Evolutionary conservation across 768 basidiomycete species (phyloP).

Genomic region (Tricholoma saponaceum): DNA sequence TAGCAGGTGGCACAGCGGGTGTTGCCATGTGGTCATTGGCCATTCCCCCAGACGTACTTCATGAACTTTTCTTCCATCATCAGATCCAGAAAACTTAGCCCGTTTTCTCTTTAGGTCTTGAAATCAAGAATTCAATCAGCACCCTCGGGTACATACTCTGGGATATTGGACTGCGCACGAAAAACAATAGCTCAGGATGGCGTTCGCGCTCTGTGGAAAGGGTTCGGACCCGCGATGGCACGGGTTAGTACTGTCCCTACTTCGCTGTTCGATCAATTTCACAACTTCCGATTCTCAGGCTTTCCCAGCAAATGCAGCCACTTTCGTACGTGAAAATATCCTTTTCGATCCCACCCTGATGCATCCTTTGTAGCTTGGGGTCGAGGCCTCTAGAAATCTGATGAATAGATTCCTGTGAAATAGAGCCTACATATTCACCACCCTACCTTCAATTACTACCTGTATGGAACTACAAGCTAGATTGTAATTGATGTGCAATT

Average conservation of each 20-base stretch:
- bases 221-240: constrained; percentile 96
- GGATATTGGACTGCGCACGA: constrained; percentile 86
- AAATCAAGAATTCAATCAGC: constrained; percentile 97
- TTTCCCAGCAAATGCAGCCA: constrained; percentile 96
- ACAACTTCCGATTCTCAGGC: constrained; percentile 44
- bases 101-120: constrained; percentile 57
- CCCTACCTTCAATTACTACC: background rate
- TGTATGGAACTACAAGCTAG: background rate
- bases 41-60: constrained; percentile 89
- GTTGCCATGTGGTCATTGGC: constrained; percentile 98
- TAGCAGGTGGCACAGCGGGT: constrained; percentile 93
- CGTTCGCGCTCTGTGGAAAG: constrained; percentile 87
- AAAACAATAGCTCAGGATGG: constrained; percentile 93
- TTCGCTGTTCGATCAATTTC: background rate
- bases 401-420: constrained; percentile 64
- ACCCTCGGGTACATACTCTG: constrained; percentile 95
- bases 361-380: constrained; percentile 64
- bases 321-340: constrained; percentile 59
- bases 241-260: constrained; percentile 46
- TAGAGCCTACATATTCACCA: background rate
- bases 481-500: background rate
- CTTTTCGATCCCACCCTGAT: constrained; percentile 1
- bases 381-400: constrained; percentile 82
- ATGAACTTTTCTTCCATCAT: background rate
- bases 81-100: background rate